Evolutionary conservation across 768 basidiomycete species (phyloP), one percentile per base, ranked within the genome.

Genomic region (Pilatotrama ljubarskyi): DNA sequence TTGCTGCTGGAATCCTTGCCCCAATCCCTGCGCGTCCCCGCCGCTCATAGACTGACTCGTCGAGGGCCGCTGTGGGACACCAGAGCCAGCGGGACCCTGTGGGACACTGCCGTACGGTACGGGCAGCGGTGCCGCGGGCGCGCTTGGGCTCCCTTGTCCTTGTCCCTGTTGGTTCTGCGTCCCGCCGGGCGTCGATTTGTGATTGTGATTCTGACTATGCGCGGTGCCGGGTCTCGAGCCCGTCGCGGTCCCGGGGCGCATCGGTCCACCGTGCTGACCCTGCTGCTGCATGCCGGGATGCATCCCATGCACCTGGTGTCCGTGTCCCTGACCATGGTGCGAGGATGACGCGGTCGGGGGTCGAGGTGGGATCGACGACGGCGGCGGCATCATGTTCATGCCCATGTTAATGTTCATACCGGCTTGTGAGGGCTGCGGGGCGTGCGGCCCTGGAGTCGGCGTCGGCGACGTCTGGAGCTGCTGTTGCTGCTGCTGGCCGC

Each of bases 21-120:
- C 54, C 46, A 51, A 60, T 36, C 56, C 64, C 61, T 62, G 64
- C 25, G 53, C 64, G 53, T 65, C 62, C 50, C 51, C 53, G 63
- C 66, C 55, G 58, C 66, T 59, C 26, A 66, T 60, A 17, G 67
- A 66, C 46, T 70, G 69, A 55, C 71, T 66, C 15, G 73, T 72
- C 20, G 69, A 67, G 4, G 71, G 73, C 25, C 72, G 67, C 48
- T 67, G 64, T 8, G 60, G 61, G 9, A 62, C 54, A n/a, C 65
- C 65, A 0, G 64, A 66, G 20, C 65, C 65, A 0, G 64, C 66
- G 18, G 70, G 55, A 25, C 44, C 59, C 18, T 40, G 50, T 10
- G 58, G 44, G 43, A 43, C 36, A 15, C 58, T 52, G 7, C 62
- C 63, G 20, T 65, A 65, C 46, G 65, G 68, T 41, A 67, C 56